Percentiles rank a stretch among this genome's conserved stretches.
These are phyloP conservation scores for Plectosphaerella cucumerina DNA, from an alignment of 2,329 filamentous ascomycete genomes.

Conservation along the genomic window DNA sequence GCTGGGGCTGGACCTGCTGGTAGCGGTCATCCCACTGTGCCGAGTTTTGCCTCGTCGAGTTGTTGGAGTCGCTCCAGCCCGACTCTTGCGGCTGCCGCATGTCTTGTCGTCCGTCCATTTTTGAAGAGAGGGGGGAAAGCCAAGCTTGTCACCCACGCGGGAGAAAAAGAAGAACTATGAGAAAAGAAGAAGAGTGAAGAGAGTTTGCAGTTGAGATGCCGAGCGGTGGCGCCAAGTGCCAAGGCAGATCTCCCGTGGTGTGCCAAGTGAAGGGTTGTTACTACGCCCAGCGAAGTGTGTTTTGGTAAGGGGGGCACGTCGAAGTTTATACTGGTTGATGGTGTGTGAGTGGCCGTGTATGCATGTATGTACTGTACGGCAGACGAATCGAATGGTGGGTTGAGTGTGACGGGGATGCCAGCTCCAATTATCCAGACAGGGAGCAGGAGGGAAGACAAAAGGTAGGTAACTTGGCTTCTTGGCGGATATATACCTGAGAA, in stretches of 20 bases:
- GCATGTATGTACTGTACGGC: too few species aligned
- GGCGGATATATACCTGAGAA: not conserved
- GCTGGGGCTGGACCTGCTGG: too few species aligned
- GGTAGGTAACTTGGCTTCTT: not conserved
- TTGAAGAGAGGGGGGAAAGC: not conserved
- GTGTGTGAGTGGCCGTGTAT: too few species aligned
- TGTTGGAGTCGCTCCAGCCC: slow-evolving; percentile 1
- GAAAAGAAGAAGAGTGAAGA: not conserved
- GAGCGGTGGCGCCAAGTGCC: not conserved
- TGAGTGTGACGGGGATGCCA: too few species aligned
- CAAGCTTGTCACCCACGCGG: too few species aligned
- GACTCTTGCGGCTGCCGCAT: not conserved
- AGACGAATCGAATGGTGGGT: too few species aligned
- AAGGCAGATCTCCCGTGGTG: not conserved
- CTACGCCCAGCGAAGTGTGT: not conserved
- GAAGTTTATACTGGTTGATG: too few species aligned
- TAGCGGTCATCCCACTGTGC: not conserved
- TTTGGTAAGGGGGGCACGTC: not conserved
- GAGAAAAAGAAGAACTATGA: not conserved
- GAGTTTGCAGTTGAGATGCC: not conserved
- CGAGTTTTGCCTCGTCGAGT: not conserved
- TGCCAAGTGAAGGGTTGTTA: not conserved
- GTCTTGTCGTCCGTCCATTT: not conserved
- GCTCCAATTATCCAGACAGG: too few species aligned
- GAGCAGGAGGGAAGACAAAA: too few species aligned